Evolutionary conservation across 805 yeast genomes (phyloP), one percentile per base, ranked within the genome.

Genomic region (Candida awuae): DNA sequence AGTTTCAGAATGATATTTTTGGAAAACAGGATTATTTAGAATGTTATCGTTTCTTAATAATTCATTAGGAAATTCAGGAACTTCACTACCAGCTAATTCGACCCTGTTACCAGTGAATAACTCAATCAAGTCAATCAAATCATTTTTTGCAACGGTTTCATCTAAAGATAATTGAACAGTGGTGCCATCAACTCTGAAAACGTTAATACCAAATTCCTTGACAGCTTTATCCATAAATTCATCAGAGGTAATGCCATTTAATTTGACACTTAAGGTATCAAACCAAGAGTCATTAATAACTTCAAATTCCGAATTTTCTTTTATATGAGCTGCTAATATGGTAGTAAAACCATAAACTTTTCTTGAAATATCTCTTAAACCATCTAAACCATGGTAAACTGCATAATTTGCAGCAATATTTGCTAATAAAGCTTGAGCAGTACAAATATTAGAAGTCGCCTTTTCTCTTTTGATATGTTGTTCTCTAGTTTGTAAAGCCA

Each of bases 381-480:
- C 96, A 49, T 78, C 69, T 12, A 94, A 88, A 28, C 98, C 98
- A 56, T 92, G 98, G 64, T 88, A 92, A 22, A 92, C 95, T 5
- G 88, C 96, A 59, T 90, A 92, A 75, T 83, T 86, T 19, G 97
- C 87, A 17, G 97, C 80, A 67, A 92, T 86, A 59, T 92, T 92
- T 15, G 98, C 98, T 46, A 92, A 67, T 40, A 92, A 69, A 18
- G 97, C 97, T 68, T 92, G 98, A 8, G 98, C 96, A 15, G 98
- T 92, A 67, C 98, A 92, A 43, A 92, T 92, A 60, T 92, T 92
- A 22, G 96, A 86, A 15, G 98, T 92, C 13, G 98, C 98, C 65
- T 84, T 88, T 59, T 92, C 98, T 61, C 98, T 77, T 62, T 88
- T 84, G 57, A 92, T 92, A 61, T 92, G 98, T 61, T 92, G 98